Base-by-base conservation (phyloP, 352 stramenopile genomes). In the Saprolegnia parasitica region DNA sequence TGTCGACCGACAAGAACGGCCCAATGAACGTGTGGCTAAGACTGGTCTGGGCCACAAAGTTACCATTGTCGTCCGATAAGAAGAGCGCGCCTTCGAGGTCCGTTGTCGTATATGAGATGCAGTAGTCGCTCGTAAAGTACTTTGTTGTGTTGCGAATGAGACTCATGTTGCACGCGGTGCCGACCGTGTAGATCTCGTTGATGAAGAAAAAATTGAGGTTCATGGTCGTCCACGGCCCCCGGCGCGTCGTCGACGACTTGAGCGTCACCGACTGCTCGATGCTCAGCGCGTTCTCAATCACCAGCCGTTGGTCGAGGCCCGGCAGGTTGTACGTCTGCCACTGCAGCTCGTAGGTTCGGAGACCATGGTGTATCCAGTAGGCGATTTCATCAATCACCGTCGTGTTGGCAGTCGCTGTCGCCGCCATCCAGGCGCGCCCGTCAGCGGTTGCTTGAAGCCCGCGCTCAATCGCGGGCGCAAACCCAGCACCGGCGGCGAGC, bases 1-100 rank as follows among this genome's bases (percentile, higher is more conserved):
- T 24, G 29, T 68, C 62, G 11, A 68, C 40, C 16, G 62, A 58
- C 9, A 52, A 5, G 61, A 60, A 68, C 21, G 62, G 37, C 3
- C 62, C 45, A 40, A 68, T 2, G 42, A n/a, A 49, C 42, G 42
- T n/a, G 8, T 49, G 42, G 42, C 42, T 49, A 10, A 49, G 42
- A 10, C 42, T 8, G 18, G 42, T n/a, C 10, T 49, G 42, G 42
- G 11, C 18, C 3, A 49, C 18, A n/a, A n/a, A 49, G 13, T 49
- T 15, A 49, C 42, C 42, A n/a, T 49, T 11, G 42, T 49, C 42
- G 42, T 49, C 42, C 3, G 42, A n/a, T n/a, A 49, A n/a, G 42
- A 49, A 49, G 18, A n/a, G 13, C 42, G 42, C 42, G 42, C 42
- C 42, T n/a, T 49, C 42, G 18, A 49, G 18, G 42, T 49, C 42